phyloP scores from a whole-genome alignment of 2,329 filamentous ascomycete species.

The Orbilia blumenaviensis region DNA sequence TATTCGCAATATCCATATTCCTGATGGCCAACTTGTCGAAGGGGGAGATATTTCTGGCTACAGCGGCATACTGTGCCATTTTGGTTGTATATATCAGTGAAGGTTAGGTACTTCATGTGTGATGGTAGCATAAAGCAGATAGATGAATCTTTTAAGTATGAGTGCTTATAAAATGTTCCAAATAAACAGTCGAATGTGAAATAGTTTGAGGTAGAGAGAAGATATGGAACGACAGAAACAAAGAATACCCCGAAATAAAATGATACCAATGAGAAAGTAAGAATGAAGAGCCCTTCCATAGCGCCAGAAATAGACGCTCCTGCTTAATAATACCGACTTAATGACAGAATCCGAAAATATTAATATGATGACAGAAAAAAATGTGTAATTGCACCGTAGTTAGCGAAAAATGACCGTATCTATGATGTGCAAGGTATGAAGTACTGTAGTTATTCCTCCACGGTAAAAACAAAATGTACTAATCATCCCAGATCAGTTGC shows the following conservation, averaged over 20 bases:
- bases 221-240: neutral
- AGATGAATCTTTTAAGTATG: too few relatives aligned
- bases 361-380: neutral
- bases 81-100: constrained; percentile 51
- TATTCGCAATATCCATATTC: constrained; percentile 57
- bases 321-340: neutral
- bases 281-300: neutral
- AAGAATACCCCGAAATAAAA: neutral
- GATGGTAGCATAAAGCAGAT: too few relatives aligned
- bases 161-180: too few relatives aligned
- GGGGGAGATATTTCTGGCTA: constrained; percentile 58
- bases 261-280: neutral
- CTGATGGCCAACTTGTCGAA: constrained; percentile 57
- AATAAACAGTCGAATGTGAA: too few relatives aligned
- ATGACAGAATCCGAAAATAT: neutral
- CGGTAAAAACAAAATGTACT: neutral
- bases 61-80: constrained; percentile 56
- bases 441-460: constrained; percentile 15
- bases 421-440: neutral
- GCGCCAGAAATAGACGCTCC: neutral
- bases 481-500: neutral
- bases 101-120: constrained; percentile 3
- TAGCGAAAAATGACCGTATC: neutral
- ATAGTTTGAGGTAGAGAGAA: too few relatives aligned
- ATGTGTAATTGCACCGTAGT: neutral